Evolutionary conservation across 1,284 basidiomycete genomes (phyloP).

Genomic region (Filobasidium uniguttulatum): DNA sequence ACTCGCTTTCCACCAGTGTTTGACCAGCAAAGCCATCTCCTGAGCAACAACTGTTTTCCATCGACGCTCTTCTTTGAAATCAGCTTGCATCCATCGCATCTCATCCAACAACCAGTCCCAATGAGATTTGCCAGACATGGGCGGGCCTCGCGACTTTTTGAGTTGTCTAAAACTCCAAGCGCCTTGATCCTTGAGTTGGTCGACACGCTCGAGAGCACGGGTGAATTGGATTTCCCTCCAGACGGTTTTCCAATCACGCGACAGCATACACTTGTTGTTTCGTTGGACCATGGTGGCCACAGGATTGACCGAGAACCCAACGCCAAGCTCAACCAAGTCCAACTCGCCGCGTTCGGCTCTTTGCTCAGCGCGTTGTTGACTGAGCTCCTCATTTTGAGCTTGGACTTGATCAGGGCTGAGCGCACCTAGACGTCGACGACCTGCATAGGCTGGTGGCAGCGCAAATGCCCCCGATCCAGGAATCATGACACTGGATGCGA

Average conservation of each 20-base stretch:
- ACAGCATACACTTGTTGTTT: constrained; percentile 58
- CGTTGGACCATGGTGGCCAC: constrained; percentile 52
- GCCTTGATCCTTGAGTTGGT: constrained; percentile 63
- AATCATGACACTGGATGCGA: constrained; percentile 2
- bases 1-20: constrained; percentile 71
- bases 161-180: constrained; percentile 91
- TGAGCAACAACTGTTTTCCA: constrained; percentile 86
- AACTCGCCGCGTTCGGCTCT: constrained; percentile 1
- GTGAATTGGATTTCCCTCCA: constrained; percentile 60
- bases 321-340: constrained; percentile 57
- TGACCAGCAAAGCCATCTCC: constrained; percentile 66
- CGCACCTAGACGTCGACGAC: not conserved
- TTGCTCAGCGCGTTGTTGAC: not conserved
- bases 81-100: constrained; percentile 89
- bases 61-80: constrained; percentile 82
- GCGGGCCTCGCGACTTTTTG: constrained; percentile 79
- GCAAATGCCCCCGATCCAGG: constrained; percentile 7
- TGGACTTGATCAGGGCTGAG: not conserved
- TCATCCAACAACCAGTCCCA: constrained; percentile 96
- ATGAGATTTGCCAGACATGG: constrained; percentile 60
- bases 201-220: constrained; percentile 71
- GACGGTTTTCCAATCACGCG: constrained; percentile 69
- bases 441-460: constrained; percentile 8
- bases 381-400: not conserved
- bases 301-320: constrained; percentile 55